Evolutionary conservation across 2,329 filamentous ascomycete species (phyloP).

Genomic region (Neofusicoccum ribis): DNA sequence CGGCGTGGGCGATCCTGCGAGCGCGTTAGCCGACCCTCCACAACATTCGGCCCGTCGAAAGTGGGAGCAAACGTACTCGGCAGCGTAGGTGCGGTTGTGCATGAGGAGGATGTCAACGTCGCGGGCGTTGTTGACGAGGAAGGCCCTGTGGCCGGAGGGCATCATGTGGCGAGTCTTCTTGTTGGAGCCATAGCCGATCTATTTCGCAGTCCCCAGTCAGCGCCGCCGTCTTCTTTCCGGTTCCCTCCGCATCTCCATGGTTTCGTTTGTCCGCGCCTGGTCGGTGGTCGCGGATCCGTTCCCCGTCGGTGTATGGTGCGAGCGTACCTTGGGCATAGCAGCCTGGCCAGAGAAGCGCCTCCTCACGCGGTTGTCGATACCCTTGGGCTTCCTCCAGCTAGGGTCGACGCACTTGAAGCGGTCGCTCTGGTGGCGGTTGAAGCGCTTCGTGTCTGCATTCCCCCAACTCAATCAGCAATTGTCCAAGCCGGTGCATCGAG

Average conservation of each 20-base stretch:
- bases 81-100: constrained; percentile 99
- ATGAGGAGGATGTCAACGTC: constrained; percentile 98
- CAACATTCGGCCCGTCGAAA: background rate
- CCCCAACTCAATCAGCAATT: constrained; percentile 15
- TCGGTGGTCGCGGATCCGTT: background rate
- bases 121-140: constrained; percentile 95
- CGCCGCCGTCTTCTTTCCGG: constrained; percentile 22
- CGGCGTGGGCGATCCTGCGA: constrained; percentile 88
- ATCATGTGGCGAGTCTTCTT: constrained; percentile 99
- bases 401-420: constrained; percentile 88
- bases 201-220: constrained; percentile 31
- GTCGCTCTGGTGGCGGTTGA: constrained; percentile 97
- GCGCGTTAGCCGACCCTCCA: constrained; percentile 20
- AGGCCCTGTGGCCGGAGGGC: constrained; percentile 99
- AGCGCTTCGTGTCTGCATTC: constrained; percentile 78
- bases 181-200: constrained; percentile 99
- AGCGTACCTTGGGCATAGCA: constrained; percentile 94
- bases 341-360: constrained; percentile 95
- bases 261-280: background rate
- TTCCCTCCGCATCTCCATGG: background rate
- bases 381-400: constrained; percentile 99
- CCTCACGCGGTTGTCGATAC: constrained; percentile 98
- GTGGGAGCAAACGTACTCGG: constrained; percentile 71
- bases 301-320: background rate
- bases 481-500: background rate